phyloP scores from a whole-genome alignment of 2,329 filamentous ascomycete species.

The Sporothrix humicola region DNA sequence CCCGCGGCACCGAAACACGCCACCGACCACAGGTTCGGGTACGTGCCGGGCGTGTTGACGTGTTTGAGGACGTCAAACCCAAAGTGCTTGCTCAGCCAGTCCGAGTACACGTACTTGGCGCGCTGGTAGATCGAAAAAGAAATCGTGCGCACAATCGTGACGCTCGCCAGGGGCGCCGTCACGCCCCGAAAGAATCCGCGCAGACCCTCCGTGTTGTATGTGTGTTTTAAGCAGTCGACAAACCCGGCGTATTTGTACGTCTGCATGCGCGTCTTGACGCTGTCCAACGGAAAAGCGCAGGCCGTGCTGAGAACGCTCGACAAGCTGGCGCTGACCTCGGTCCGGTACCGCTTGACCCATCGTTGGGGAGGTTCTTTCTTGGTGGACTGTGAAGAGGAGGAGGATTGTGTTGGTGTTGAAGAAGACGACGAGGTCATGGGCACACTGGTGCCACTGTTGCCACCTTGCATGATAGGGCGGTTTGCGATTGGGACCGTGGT shows the following conservation, averaged over 20 bases:
- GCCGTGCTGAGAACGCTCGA: slow-evolving; percentile 80
- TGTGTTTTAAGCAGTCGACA: slow-evolving; percentile 74
- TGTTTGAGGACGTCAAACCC: slow-evolving; percentile 73
- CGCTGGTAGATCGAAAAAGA: slow-evolving; percentile 67
- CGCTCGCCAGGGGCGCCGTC: slow-evolving; percentile 72
- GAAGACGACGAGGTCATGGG: slow-evolving; percentile 7
- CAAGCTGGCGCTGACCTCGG: slow-evolving; percentile 77
- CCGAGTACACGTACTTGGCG: slow-evolving; percentile 75
- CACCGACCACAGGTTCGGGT: slow-evolving; percentile 74
- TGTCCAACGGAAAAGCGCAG: slow-evolving; percentile 83
- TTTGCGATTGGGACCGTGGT: slow-evolving; percentile 43
- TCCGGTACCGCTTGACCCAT: slow-evolving; percentile 78
- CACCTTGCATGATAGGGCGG: slow-evolving; percentile 50
- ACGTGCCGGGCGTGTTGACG: slow-evolving; percentile 71
- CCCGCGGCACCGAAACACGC: slow-evolving; percentile 79
- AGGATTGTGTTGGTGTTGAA: background rate
- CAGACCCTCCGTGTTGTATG: slow-evolving; percentile 74
- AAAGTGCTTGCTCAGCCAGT: slow-evolving; percentile 70
- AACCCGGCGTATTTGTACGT: slow-evolving; percentile 80
- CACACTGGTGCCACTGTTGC: slow-evolving; percentile 37
- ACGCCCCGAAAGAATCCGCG: slow-evolving; percentile 84
- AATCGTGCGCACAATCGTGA: slow-evolving; percentile 49
- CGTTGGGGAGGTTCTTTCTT: slow-evolving; percentile 40
- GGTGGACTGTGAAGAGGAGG: background rate
- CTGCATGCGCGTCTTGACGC: slow-evolving; percentile 89